Base-by-base conservation (phyloP, 176 grass and related monocot species). In the Carex pumila region DNA sequence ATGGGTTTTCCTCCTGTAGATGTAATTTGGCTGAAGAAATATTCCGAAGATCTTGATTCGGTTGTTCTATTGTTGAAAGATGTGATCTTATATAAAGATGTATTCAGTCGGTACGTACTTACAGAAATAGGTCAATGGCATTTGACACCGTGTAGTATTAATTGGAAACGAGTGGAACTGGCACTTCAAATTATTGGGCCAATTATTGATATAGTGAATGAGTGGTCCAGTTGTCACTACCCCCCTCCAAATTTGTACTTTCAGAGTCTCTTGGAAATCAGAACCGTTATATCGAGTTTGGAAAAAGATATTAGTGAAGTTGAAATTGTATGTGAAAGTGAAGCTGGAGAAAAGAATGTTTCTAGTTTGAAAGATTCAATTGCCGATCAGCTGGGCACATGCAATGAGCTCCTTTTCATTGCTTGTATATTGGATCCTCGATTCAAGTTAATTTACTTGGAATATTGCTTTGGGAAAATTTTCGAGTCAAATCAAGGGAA, bases 381-480 rank as follows among this genome's bases (percentile, higher is more conserved):
- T 76, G 49, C 37, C 2, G 37, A 63, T 50, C 63, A 82, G 6
- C 63, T 82, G 10, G 61, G 30, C 19, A 14, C 39, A 18, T 82
- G 60, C 80, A 65, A 82, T 47, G 63, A 67, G 63, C 15, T 82
- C 36, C 43, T 82, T 21, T 50, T 82, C 19, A 50, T 82, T 50
- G 80, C 80, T 15, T 82, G 61, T 82, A 47, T 82, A 67, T 29
- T 82, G 41, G 80, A 82, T 29, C 80, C 80, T 49, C 61, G 80
- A 47, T 82, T 82, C 19, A 82, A 82, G 80, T 82, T 82, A 31
- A 12, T 82, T 32, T 82, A 31, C 53, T 41, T 82, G 60, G 59
- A 82, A 52, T 62, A 65, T 30, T 65, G 41, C 63, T 65, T 82
- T 31, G 43, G 45, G 49, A 76, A 76, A 76, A 8, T 76, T 31